Base-by-base conservation (phyloP, 2,329 filamentous ascomycete genomes). In the Ascomycota sp. region DNA sequence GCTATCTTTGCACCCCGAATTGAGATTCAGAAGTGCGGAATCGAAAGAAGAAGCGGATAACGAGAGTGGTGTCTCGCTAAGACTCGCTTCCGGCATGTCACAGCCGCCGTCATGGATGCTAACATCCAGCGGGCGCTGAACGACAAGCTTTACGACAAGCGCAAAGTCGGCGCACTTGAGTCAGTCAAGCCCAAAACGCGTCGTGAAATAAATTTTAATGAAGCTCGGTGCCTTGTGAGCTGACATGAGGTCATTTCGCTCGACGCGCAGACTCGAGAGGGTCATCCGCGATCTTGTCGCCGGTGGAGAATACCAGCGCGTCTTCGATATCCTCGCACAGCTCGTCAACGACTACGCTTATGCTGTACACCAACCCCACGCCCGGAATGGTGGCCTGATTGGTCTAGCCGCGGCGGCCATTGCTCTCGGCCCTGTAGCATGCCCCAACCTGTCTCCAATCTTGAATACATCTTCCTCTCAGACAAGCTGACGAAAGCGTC, bases 121-220 rank as follows among this genome's bases (percentile, higher is more conserved):
- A 75, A 74, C 49, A 81, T 94, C 50, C 82, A 91, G 55, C 80
- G 86, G 43, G 69, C 85, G 41, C 65, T 98, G 49, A 92, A 91
- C 51, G 89, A 98, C 59, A 98, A 94, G 69, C 75, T 95, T 48
- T 98, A 98, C 53, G 89, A 98, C 51, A 93, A 91, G 63, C 73
- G 91, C 50, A 98, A 98, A 56, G 75, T 83, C 46, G 89, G 89
- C 39, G 89, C 91, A 43, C 69, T 98, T 33, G 89, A 98, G 83
- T 93, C 73, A 46, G 77, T 60, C 30, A 35, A 12, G 17, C 17
- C 29, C n/a, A 11, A 20, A 28, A 10, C 23, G 23, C 28, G n/a
- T n/a, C n/a, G n/a, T n/a, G n/a, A n/a, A n/a, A n/a, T n/a, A n/a
- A n/a, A n/a, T 13, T 26, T 13, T 12, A 13, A 15, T 12, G 25